phyloP scores from a whole-genome alignment of 2,329 filamentous ascomycete genomes.

The Parafenestella ontariensis region DNA sequence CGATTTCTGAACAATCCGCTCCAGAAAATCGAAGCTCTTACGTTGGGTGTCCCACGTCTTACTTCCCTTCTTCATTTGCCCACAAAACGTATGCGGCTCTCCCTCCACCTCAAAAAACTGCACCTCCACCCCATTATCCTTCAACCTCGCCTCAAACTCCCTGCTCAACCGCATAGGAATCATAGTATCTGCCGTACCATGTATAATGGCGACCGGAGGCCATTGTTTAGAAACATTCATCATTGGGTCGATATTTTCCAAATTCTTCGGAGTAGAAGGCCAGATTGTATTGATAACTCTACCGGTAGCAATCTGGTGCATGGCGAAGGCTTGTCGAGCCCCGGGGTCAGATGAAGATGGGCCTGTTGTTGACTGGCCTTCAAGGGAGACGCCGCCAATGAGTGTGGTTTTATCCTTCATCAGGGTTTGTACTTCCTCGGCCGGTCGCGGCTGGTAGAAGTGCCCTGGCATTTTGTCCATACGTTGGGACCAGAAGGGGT shows the following conservation, averaged over 20 bases:
- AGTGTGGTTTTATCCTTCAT: conserved; percentile 9
- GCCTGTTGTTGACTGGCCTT: conserved; percentile 18
- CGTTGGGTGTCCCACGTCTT: conserved; percentile 17
- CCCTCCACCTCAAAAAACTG: conserved; percentile 14
- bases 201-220: conserved; percentile 23
- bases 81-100: conserved; percentile 24
- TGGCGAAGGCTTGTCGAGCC: conserved; percentile 16
- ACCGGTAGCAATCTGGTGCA: conserved; percentile 19
- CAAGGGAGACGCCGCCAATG: conserved; percentile 22
- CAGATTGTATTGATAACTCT: conserved; percentile 14
- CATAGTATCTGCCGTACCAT: conserved; percentile 20
- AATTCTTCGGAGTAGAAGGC: conserved; percentile 1
- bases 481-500: conserved; percentile 16
- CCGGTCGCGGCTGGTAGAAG: conserved; percentile 1
- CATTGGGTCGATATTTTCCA: conserved; percentile 12
- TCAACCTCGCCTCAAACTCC: conserved; percentile 11
- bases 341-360: background rate
- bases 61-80: conserved; percentile 19
- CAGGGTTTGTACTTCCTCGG: background rate
- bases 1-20: background rate
- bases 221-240: conserved; percentile 8
- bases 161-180: conserved; percentile 17
- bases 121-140: background rate
- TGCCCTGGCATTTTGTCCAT: conserved; percentile 9
- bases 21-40: conserved; percentile 18